phyloP scores from a whole-genome alignment of 2,329 filamentous ascomycete species.

The Aspergillus jensenii region DNA sequence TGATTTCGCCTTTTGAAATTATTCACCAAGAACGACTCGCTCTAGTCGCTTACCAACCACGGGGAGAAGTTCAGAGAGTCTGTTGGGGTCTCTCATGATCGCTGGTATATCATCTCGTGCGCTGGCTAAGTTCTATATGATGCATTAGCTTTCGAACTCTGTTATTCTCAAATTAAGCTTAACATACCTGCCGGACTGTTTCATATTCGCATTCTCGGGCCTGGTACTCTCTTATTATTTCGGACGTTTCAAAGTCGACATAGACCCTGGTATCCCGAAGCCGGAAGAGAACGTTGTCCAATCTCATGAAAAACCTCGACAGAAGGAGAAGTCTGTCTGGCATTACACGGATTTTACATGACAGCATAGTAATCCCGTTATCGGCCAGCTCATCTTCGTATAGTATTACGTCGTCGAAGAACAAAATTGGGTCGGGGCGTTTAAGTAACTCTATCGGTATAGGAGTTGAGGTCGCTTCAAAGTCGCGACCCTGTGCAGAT shows the following conservation, averaged over 20 bases:
- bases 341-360: constrained; percentile 91
- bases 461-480: constrained; percentile 48
- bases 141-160: not conserved
- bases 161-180: not conserved
- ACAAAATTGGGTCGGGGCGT: constrained; percentile 87
- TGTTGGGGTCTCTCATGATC: constrained; percentile 76
- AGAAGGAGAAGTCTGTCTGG: constrained; percentile 82
- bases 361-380: constrained; percentile 89
- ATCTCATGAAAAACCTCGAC: constrained; percentile 82
- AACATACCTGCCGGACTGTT: constrained; percentile 67
- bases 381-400: constrained; percentile 98
- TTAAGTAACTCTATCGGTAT: constrained; percentile 87
- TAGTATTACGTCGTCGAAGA: constrained; percentile 93
- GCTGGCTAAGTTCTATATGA: constrained; percentile 49
- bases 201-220: constrained; percentile 82
- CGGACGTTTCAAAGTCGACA: constrained; percentile 76
- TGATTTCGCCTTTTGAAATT: not conserved
- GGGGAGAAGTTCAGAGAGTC: constrained; percentile 67
- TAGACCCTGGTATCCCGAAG: constrained; percentile 90
- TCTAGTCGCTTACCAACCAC: constrained; percentile 70
- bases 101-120: constrained; percentile 72
- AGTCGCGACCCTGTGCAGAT: constrained; percentile 31
- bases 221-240: constrained; percentile 86
- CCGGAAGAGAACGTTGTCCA: constrained; percentile 85
- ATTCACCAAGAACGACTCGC: constrained; percentile 35